phyloP scores from a whole-genome alignment of 352 stramenopile species.

The Blastocystis sp. region DNA sequence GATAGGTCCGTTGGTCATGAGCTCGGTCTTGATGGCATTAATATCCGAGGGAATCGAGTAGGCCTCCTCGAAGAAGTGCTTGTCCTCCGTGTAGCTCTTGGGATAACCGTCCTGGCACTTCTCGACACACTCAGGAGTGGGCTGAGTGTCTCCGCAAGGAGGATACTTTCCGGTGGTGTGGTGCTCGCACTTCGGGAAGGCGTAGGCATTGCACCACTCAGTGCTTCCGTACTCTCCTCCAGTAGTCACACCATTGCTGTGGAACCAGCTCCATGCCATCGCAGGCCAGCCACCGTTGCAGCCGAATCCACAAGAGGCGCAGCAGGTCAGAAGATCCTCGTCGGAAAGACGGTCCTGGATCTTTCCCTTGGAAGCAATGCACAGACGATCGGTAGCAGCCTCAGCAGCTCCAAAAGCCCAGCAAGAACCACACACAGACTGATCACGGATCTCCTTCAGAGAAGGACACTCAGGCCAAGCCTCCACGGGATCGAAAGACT shows the following conservation, averaged over 20 bases:
- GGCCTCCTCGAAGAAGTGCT: constrained; percentile 65
- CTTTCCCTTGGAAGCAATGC: constrained; percentile 62
- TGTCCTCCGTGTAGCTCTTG: constrained; percentile 62
- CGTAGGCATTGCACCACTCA: constrained; percentile 67
- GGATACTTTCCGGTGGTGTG: constrained; percentile 64
- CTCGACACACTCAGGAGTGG: constrained; percentile 22
- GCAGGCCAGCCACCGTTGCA: constrained; percentile 68
- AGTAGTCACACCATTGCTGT: constrained; percentile 65
- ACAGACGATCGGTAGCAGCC: constrained; percentile 62
- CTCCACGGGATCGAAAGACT: constrained; percentile 33
- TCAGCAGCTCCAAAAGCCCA: constrained; percentile 68
- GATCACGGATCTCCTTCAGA: constrained; percentile 60
- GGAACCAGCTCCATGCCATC: constrained; percentile 67
- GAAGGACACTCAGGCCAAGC: constrained; percentile 57
- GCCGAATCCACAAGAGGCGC: constrained; percentile 66
- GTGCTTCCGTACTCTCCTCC: constrained; percentile 65
- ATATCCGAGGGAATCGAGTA: constrained; percentile 59
- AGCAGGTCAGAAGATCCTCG: constrained; percentile 67
- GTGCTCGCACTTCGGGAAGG: constrained; percentile 67
- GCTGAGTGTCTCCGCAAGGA: constrained; percentile 63
- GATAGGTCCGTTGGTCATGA: constrained; percentile 53
- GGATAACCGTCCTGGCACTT: constrained; percentile 63
- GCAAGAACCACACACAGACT: constrained; percentile 66
- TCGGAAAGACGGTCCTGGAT: constrained; percentile 64
- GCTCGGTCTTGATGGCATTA: constrained; percentile 61